These are phyloP conservation scores for Fagus crenata DNA, from an alignment of 306 rosid species.

Conservation along the genomic window DNA sequence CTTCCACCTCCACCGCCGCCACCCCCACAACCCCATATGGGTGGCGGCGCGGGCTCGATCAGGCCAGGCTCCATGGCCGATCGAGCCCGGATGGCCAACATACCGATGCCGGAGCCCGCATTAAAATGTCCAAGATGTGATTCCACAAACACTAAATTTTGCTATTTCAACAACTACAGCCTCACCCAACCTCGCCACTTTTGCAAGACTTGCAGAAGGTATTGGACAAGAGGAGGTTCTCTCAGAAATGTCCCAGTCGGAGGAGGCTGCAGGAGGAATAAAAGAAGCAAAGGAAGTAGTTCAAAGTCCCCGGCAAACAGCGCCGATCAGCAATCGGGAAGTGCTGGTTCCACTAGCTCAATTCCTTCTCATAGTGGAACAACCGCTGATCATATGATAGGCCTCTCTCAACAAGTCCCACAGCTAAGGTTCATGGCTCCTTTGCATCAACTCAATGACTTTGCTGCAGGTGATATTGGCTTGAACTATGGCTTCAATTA, in stretches of 20 bases:
- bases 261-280: constrained; percentile 87
- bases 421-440: constrained; percentile 58
- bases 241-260: constrained; percentile 82
- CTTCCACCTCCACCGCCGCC: constrained; percentile 47
- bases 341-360: constrained; percentile 46
- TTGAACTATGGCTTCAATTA: constrained; percentile 57
- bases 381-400: constrained; percentile 31
- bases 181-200: constrained; percentile 95
- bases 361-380: constrained; percentile 27
- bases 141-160: constrained; percentile 85
- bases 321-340: constrained; percentile 54
- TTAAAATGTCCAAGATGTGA: constrained; percentile 89
- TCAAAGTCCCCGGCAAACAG: constrained; percentile 68
- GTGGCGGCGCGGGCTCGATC: constrained; percentile 44
- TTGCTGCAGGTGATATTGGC: constrained; percentile 45
- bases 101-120: constrained; percentile 65
- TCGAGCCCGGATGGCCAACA: constrained; percentile 82
- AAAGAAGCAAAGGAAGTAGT: constrained; percentile 53
- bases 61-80: constrained; percentile 80
- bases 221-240: constrained; percentile 90
- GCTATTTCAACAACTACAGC: constrained; percentile 93
- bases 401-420: constrained; percentile 37
- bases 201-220: constrained; percentile 87
- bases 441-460: constrained; percentile 48
- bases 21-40: constrained; percentile 39